Percentiles rank a stretch among this genome's conserved stretches.
Evolutionary conservation across 495 filamentous ascomycete genomes (phyloP).

Genomic region (Talaromyces adpressus): DNA sequence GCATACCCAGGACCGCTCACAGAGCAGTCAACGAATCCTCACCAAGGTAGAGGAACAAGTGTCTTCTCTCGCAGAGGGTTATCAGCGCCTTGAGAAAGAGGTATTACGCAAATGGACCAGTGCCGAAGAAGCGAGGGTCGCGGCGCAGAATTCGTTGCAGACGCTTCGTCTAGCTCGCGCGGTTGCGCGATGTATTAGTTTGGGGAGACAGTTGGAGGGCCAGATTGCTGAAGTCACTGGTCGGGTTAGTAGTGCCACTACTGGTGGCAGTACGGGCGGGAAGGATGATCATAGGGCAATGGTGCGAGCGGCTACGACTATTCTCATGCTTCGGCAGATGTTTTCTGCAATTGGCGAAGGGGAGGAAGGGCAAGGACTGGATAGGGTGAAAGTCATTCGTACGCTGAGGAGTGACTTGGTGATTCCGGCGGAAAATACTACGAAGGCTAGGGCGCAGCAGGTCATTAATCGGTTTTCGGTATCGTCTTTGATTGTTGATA

Average conservation of each 20-base stretch:
- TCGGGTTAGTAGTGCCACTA: slow-evolving; percentile 20
- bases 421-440: slow-evolving; percentile 58
- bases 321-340: slow-evolving; percentile 65
- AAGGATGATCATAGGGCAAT: slow-evolving; percentile 72
- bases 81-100: slow-evolving; percentile 74
- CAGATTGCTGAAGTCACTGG: slow-evolving; percentile 60
- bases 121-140: slow-evolving; percentile 68
- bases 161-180: slow-evolving; percentile 72
- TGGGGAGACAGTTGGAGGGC: slow-evolving; percentile 81
- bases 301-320: slow-evolving; percentile 68
- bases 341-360: slow-evolving; percentile 54
- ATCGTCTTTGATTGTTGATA: slow-evolving; percentile 43
- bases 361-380: slow-evolving; percentile 71
- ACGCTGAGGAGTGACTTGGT: slow-evolving; percentile 62
- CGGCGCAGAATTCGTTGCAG: slow-evolving; percentile 66
- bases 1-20: slow-evolving; percentile 65
- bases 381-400: slow-evolving; percentile 59
- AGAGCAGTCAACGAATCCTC: slow-evolving; percentile 61
- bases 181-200: slow-evolving; percentile 64
- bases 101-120: slow-evolving; percentile 74
- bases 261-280: slow-evolving; percentile 12
- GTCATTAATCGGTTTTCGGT: slow-evolving; percentile 78
- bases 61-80: slow-evolving; percentile 69
- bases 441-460: slow-evolving; percentile 68
- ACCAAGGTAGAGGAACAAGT: slow-evolving; percentile 69